A percentile compares a stretch with the other conserved stretches of the same genome.
Evolutionary conservation across 805 yeast species (phyloP).

Genomic region (Isabelozyma heimii): DNA sequence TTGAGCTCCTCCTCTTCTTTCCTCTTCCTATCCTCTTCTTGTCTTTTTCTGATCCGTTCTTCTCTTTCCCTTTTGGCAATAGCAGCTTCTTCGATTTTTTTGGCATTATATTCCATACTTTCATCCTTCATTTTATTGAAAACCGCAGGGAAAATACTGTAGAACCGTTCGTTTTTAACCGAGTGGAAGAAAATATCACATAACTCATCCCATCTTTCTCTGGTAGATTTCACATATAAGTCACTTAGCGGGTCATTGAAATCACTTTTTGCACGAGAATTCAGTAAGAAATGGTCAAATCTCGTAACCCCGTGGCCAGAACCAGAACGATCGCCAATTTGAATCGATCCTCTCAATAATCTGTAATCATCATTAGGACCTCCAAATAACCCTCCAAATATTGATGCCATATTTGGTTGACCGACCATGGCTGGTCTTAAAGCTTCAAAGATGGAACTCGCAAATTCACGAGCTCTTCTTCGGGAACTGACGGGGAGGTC

Average conservation of each 20-base stretch:
- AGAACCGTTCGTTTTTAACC: background rate
- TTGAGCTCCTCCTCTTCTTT: slow-evolving; percentile 21
- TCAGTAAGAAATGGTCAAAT: slow-evolving; percentile 17
- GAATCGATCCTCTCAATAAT: slow-evolving; percentile 21
- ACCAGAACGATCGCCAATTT: slow-evolving; percentile 9
- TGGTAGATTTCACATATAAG: slow-evolving; percentile 45
- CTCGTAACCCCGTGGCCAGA: slow-evolving; percentile 10
- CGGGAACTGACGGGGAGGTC: slow-evolving; percentile 8
- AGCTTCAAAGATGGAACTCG: slow-evolving; percentile 23
- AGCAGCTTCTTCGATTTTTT: slow-evolving; percentile 27
- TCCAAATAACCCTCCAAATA: slow-evolving; percentile 13
- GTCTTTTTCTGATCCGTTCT: slow-evolving; percentile 24
- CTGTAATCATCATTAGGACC: slow-evolving; percentile 12
- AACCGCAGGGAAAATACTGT: slow-evolving; percentile 28
- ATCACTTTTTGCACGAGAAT: slow-evolving; percentile 6
- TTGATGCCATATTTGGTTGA: slow-evolving; percentile 12
- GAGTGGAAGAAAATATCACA: background rate
- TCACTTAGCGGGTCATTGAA: slow-evolving; percentile 14
- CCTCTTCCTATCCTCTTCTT: slow-evolving; percentile 27
- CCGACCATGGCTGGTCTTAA: slow-evolving; percentile 19
- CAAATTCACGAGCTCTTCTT: slow-evolving; percentile 19
- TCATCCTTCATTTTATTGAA: slow-evolving; percentile 47
- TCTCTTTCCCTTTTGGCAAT: slow-evolving; percentile 21
- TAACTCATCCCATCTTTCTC: slow-evolving; percentile 64
- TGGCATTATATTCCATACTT: slow-evolving; percentile 39